A percentile compares a stretch with the other conserved stretches of the same genome.
phyloP scores from a whole-genome alignment of 306 rosid species.

The Cicer chorassanicum region DNA sequence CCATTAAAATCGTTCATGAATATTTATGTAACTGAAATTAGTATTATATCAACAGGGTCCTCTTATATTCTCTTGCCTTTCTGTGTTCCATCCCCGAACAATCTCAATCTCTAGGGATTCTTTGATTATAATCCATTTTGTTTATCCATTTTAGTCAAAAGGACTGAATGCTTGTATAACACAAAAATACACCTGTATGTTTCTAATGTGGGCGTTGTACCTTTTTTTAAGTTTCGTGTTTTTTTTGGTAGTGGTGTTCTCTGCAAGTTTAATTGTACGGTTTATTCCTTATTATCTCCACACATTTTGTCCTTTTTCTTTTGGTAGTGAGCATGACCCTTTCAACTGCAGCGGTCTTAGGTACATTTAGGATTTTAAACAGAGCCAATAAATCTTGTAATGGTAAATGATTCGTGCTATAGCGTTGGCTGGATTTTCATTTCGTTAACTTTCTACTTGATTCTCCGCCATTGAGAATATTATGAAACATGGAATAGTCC shows the following conservation, averaged over 20 bases:
- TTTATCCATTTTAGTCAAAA: not conserved
- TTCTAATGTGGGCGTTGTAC: slow-evolving; percentile 10
- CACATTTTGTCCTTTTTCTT: not conserved
- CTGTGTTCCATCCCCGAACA: slow-evolving; percentile 27
- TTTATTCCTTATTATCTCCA: not conserved
- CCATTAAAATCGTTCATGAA: slow-evolving; percentile 9
- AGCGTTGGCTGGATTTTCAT: slow-evolving; percentile 36
- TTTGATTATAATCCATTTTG: not conserved
- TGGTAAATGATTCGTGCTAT: slow-evolving; percentile 7
- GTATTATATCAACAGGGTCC: slow-evolving; percentile 18
- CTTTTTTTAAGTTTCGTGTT: not conserved
- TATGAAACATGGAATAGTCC: slow-evolving; percentile 23
- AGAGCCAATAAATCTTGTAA: slow-evolving; percentile 9
- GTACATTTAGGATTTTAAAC: not conserved
- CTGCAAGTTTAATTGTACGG: not conserved
- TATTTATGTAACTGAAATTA: slow-evolving; percentile 21
- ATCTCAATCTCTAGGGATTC: slow-evolving; percentile 5
- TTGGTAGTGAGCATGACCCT: slow-evolving; percentile 24
- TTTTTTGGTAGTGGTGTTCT: not conserved
- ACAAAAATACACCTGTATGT: not conserved
- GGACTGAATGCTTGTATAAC: not conserved
- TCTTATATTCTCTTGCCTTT: slow-evolving; percentile 18
- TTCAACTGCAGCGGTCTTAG: slow-evolving; percentile 4
- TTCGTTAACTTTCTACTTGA: slow-evolving; percentile 17
- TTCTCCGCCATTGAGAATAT: slow-evolving; percentile 31